These are phyloP conservation scores for Cucurbita ficifolia DNA, from an alignment of 306 rosid genomes.

Conservation along the genomic window DNA sequence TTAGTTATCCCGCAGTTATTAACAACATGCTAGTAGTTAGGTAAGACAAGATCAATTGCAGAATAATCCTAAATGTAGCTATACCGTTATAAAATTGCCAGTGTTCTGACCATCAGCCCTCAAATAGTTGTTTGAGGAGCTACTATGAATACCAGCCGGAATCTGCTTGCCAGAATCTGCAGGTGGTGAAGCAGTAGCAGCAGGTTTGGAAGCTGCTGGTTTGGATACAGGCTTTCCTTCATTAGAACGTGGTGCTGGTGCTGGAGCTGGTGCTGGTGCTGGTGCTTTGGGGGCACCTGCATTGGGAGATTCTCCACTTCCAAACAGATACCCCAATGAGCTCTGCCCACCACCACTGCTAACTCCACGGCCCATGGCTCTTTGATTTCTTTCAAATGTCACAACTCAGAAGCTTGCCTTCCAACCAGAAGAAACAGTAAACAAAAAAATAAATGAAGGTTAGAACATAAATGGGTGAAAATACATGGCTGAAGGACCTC, in stretches of 20 bases:
- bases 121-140: constrained; percentile 53
- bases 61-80: not conserved
- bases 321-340: constrained; percentile 96
- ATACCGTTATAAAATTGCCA: constrained; percentile 93
- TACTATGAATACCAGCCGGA: constrained; percentile 90
- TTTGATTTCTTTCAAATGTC: constrained; percentile 16
- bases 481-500: not conserved
- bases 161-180: constrained; percentile 51
- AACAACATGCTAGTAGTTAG: not conserved
- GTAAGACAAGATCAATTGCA: not conserved
- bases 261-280: not conserved
- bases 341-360: constrained; percentile 99
- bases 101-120: constrained; percentile 89
- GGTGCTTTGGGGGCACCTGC: constrained; percentile 26
- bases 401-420: constrained; percentile 13
- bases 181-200: constrained; percentile 24
- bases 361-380: constrained; percentile 92
- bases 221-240: constrained; percentile 35
- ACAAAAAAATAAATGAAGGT: not conserved
- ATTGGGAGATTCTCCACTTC: constrained; percentile 75
- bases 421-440: constrained; percentile 7
- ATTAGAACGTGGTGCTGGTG: constrained; percentile 3
- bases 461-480: not conserved
- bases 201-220: constrained; percentile 18
- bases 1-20: not conserved